Evolutionary conservation across 2,329 filamentous ascomycete genomes (phyloP).

Genomic region (Didymella glomerata): DNA sequence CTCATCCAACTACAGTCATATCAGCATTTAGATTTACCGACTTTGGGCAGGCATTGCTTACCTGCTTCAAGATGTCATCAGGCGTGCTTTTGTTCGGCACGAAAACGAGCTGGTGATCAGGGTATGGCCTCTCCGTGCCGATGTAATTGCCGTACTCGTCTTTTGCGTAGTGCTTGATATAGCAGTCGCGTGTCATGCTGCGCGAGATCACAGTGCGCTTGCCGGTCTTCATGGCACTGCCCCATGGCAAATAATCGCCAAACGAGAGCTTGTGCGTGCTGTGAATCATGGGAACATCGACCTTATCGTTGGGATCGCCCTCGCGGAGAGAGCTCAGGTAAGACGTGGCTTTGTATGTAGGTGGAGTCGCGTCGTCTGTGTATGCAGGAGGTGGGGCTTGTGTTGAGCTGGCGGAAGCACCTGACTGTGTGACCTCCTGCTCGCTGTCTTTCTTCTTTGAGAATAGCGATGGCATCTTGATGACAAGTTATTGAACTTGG

Average conservation of each 20-base stretch:
- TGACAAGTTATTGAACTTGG: background rate
- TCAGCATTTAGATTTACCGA: background rate
- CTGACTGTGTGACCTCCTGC: background rate
- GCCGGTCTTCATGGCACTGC: constrained; percentile 14
- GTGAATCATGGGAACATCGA: constrained; percentile 20
- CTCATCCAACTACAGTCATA: constrained; percentile 6
- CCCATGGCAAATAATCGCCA: constrained; percentile 15
- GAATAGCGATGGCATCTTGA: constrained; percentile 9
- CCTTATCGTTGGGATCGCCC: constrained; percentile 16
- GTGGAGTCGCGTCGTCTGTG: constrained; percentile 1
- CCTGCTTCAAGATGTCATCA: constrained; percentile 17
- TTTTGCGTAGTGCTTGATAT: constrained; percentile 21
- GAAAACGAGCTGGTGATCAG: constrained; percentile 16
- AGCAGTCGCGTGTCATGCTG: constrained; percentile 21
- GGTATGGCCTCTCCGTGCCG: constrained; percentile 17
- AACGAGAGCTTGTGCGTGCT: constrained; percentile 14
- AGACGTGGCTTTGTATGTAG: constrained; percentile 5
- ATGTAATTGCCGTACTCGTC: constrained; percentile 20
- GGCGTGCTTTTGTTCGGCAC: constrained; percentile 18
- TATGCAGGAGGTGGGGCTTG: background rate
- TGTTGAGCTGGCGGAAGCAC: background rate
- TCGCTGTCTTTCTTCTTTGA: constrained; percentile 9
- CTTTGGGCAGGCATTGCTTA: background rate
- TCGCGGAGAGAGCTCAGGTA: constrained; percentile 15
- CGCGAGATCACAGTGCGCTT: constrained; percentile 16